Evolutionary conservation across 2,329 filamentous ascomycete genomes (phyloP), one percentile per base, ranked within the genome.

Genomic region (Cercospora citrullina): DNA sequence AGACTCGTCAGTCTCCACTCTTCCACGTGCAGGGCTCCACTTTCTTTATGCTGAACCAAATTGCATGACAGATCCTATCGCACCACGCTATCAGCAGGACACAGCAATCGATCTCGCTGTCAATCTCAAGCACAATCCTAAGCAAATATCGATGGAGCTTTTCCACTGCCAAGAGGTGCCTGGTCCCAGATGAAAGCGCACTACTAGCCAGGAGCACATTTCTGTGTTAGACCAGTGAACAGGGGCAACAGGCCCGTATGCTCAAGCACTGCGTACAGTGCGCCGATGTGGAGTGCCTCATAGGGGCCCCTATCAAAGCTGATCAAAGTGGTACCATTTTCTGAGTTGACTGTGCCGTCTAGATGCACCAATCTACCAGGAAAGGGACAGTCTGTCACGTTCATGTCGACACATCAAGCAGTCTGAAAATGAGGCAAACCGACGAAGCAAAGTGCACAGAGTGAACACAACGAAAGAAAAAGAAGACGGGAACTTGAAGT

Each of bases 1-100:
- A 59, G 55, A 59, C 55, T 36, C 28, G 28, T 12, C 55, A n/a
- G 28, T 53, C 55, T 59, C 55, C 55, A 33, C 55, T 21, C n/a
- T 31, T 53, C 48, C 48, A 53, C 48, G 21, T 28, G 48, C 48
- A 16, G 6, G 23, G 8, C 21, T 26, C 18, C 21, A 26, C 21
- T 53, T 28, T 28, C 48, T 53, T 53, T 53, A 28, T 53, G 48
- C 48, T 53, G 21, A 28, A 12, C 48, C 48, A 53, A 53, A 53
- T 53, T 53, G 21, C 48, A 53, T 53, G 48, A 53, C 48, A 53
- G 12, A 16, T 23, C 48, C 48, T 5, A 16, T 53, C 14, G 23
- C 48, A 53, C 23, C 23, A 53, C 48, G 12, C 12, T 8, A n/a
- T n/a, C 23, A 4, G 14, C 4, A n/a, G 21, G 30, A 53, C 23